These are phyloP conservation scores for Lepidium sativum DNA, from an alignment of 345 rosid species.

Conservation along the genomic window DNA sequence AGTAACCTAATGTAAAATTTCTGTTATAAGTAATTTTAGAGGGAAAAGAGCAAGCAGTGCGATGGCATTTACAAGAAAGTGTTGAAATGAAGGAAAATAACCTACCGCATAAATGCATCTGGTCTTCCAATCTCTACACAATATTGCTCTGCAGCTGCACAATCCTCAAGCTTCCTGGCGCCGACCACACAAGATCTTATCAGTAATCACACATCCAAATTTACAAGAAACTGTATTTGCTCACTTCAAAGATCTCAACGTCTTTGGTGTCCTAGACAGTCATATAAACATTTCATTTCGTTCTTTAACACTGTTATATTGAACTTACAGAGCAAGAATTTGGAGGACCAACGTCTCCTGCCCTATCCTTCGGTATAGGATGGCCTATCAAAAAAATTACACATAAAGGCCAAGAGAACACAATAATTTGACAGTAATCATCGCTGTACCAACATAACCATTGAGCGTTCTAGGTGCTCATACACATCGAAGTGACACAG, in stretches of 20 bases:
- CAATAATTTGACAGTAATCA: neutral
- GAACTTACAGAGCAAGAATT: conserved; percentile 86
- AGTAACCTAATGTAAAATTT: conserved; percentile 53
- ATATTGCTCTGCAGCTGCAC: conserved; percentile 97
- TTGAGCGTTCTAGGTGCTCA: neutral
- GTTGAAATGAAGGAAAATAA: conserved; percentile 17
- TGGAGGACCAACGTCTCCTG: conserved; percentile 93
- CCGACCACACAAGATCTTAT: conserved; percentile 13
- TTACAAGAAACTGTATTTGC: neutral
- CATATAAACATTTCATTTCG: neutral
- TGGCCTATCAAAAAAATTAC: conserved; percentile 47
- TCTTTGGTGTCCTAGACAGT: neutral
- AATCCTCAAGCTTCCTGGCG: conserved; percentile 87
- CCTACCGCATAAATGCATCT: conserved; percentile 97
- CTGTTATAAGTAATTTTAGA: conserved; percentile 14
- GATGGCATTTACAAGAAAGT: neutral
- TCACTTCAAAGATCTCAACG: neutral
- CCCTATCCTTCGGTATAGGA: conserved; percentile 81
- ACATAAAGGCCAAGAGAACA: conserved; percentile 10
- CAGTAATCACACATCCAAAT: neutral
- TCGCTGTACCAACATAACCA: neutral
- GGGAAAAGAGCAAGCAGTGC: conserved; percentile 23
- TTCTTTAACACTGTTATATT: neutral
- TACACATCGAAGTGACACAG: neutral
- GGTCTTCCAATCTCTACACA: conserved; percentile 99